phyloP scores from a whole-genome alignment of 345 rosid species.

The Aquilaria malaccensis region DNA sequence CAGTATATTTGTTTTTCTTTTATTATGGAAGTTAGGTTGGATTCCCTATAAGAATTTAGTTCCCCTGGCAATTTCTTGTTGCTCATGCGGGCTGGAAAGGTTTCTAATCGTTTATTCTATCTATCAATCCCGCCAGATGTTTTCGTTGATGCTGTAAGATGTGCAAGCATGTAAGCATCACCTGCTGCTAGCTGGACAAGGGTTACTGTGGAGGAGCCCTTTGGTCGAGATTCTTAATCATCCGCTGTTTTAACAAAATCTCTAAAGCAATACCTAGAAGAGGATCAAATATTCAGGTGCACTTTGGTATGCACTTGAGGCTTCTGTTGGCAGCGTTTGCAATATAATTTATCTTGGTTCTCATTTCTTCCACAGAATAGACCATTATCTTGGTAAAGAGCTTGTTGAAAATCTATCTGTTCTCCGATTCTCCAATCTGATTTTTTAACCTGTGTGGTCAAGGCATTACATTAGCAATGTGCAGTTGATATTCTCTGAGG shows the following conservation, averaged over 20 bases:
- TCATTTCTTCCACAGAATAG: slow-evolving; percentile 52
- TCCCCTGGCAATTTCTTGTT: slow-evolving; percentile 8
- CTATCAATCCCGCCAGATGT: slow-evolving; percentile 94
- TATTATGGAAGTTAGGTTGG: too few relatives aligned
- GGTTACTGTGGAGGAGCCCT: slow-evolving; percentile 98
- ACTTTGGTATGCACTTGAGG: too few relatives aligned
- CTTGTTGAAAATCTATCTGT: slow-evolving; percentile 95
- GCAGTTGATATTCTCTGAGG: slow-evolving; percentile 92
- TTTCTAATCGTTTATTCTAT: slow-evolving; percentile 90
- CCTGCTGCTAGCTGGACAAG: slow-evolving; percentile 93
- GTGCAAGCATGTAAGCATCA: slow-evolving; percentile 87
- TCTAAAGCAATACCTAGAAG: slow-evolving; percentile 71
- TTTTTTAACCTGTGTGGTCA: slow-evolving; percentile 94
- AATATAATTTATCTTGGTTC: too few relatives aligned
- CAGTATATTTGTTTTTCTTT: too few relatives aligned
- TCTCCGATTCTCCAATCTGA: slow-evolving; percentile 97
- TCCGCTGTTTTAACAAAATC: slow-evolving; percentile 89
- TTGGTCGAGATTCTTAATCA: slow-evolving; percentile 95
- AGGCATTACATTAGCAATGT: slow-evolving; percentile 93
- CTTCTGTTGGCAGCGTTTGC: background rate
- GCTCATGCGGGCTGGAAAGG: slow-evolving; percentile 54
- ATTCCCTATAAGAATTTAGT: background rate
- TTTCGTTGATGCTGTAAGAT: slow-evolving; percentile 84
- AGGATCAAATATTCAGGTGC: slow-evolving; percentile 96
- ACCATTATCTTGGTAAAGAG: slow-evolving; percentile 97